These are phyloP conservation scores for Xylaria sp. DNA, from an alignment of 2,329 filamentous ascomycete species.

Conservation along the genomic window DNA sequence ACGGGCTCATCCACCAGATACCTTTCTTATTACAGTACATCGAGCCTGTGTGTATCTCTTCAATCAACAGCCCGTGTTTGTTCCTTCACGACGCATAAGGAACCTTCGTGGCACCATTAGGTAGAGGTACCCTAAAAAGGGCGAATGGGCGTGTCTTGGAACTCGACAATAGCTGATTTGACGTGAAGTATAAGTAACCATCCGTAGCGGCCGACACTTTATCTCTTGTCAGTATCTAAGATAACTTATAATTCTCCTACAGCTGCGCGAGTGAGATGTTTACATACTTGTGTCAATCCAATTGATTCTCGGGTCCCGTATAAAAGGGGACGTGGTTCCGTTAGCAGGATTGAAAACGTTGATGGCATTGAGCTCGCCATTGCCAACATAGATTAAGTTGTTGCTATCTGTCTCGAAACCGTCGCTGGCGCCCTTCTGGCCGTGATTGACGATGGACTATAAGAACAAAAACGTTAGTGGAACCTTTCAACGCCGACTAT, in stretches of 20 bases:
- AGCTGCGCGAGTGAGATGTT: not conserved
- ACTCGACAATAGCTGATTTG: conserved; percentile 51
- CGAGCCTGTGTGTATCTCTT: too few relatives aligned
- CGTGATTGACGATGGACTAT: conserved; percentile 48
- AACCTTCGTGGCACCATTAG: conserved; percentile 35
- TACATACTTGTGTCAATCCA: conserved; percentile 55
- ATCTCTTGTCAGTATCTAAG: not conserved
- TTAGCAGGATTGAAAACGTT: conserved; percentile 48
- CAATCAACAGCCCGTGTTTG: too few relatives aligned
- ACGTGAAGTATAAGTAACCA: conserved; percentile 59
- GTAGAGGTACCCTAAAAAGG: conserved; percentile 36
- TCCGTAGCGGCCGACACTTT: conserved; percentile 48
- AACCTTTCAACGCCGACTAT: too few relatives aligned
- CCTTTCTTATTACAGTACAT: too few relatives aligned
- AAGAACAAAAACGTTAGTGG: conserved; percentile 43
- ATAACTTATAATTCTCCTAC: not conserved
- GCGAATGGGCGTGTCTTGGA: conserved; percentile 35
- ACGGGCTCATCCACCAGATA: too few relatives aligned
- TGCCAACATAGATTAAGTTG: conserved; percentile 54
- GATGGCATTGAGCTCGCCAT: conserved; percentile 56
- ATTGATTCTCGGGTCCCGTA: conserved; percentile 49
- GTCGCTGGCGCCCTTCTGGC: conserved; percentile 57
- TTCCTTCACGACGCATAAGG: not conserved
- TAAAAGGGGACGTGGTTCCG: conserved; percentile 49
- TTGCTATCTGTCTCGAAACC: conserved; percentile 59